Base-by-base conservation (phyloP, 2,329 filamentous ascomycete species). In the Clarireedia homoeocarpa region DNA sequence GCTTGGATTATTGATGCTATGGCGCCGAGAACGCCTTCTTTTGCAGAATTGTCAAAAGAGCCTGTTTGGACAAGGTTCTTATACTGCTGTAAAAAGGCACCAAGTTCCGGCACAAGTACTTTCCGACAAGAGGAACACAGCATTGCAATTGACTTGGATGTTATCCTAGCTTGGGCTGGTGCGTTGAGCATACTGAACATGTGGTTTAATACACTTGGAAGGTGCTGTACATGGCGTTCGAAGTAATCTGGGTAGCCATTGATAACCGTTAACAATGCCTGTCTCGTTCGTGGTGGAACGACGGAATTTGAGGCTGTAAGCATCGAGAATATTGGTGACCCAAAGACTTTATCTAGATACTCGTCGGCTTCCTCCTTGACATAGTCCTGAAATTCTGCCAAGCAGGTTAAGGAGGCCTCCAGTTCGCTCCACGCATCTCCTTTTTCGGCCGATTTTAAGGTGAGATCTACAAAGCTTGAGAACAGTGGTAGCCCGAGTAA, bases 161-260 rank as follows among this genome's bases (percentile, higher is more conserved):
- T 86, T 49, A 81, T 77, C n/a, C 78, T 75, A 7, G 84, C 83
- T 46, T 91, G 75, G 4, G 77, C 72, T 2, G 78, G 72, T 34
- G 86, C 82, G 17, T 79, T 77, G 4, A 92, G 75, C 6, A 86
- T 83, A 34, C 77, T 79, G 67, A 95, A 91, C 0, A 94, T 77
- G 46, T 92, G 82, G 49, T 85, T 87, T 24, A 95, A 74, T 1
- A 86, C 86, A 44, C 83, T 75, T 0, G 88, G 85, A 1, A 95
- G 76, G 59, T 83, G 81, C 34, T 80, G 76, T 1, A 83, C 75
- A 65, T 89, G 83, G 23, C 83, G 79, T 64, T 88, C 80, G 68
- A 95, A 92, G 71, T 89, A 94, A 53, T 85, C 81, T 5, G 86
- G 83, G 66, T 89, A 91, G 26, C 82, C 78, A 61, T 88, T 86